Percentiles rank a stretch among this genome's conserved stretches.
phyloP scores from a whole-genome alignment of 805 yeast genomes.

The Barnettozyma pratensis region DNA sequence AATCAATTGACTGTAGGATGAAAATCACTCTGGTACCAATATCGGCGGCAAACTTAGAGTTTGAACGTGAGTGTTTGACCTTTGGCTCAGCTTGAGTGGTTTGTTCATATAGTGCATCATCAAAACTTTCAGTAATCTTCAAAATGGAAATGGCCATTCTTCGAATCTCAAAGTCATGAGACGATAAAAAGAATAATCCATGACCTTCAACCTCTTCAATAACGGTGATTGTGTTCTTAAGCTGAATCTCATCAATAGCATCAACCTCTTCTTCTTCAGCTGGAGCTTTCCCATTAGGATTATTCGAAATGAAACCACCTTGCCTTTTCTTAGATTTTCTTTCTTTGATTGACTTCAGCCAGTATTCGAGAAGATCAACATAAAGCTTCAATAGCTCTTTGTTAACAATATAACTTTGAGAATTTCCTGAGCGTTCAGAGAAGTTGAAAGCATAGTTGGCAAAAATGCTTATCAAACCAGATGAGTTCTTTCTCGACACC shows the following conservation, averaged over 20 bases:
- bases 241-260: constrained; percentile 59
- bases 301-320: constrained; percentile 12
- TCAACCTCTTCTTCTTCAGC: constrained; percentile 20
- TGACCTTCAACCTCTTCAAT: constrained; percentile 96
- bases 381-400: constrained; percentile 62
- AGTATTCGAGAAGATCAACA: constrained; percentile 72
- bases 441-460: constrained; percentile 77
- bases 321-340: constrained; percentile 17
- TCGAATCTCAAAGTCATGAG: constrained; percentile 75
- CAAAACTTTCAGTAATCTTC: constrained; percentile 79
- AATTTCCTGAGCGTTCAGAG: constrained; percentile 63
- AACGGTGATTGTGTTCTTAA: constrained; percentile 75
- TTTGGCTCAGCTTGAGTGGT: constrained; percentile 24
- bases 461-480: constrained; percentile 63
- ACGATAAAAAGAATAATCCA: constrained; percentile 85
- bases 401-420: constrained; percentile 55
- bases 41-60: constrained; percentile 71
- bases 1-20: constrained; percentile 66
- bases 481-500: constrained; percentile 66
- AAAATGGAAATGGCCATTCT: constrained; percentile 71
- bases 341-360: constrained; percentile 65
- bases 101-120: constrained; percentile 65
- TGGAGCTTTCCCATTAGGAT: not conserved
- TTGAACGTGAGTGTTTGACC: constrained; percentile 42
- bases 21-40: constrained; percentile 73